A percentile compares a stretch with the other conserved stretches of the same genome.
These are phyloP conservation scores for Fusarium torreyae DNA, from an alignment of 2,329 filamentous ascomycete genomes.

Conservation along the genomic window DNA sequence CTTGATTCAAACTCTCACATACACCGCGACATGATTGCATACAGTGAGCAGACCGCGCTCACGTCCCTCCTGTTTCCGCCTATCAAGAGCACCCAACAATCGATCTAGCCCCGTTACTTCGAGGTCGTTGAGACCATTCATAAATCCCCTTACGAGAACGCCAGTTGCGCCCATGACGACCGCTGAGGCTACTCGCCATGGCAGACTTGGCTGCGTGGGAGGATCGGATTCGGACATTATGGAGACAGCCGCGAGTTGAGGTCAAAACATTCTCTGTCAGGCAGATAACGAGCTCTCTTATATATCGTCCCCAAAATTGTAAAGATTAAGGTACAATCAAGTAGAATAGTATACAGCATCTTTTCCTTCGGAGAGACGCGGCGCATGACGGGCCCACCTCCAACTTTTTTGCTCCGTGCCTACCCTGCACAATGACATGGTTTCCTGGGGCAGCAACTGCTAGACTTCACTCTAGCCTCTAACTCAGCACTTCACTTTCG, in stretches of 20 bases:
- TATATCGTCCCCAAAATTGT: slow-evolving; percentile 1
- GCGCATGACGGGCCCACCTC: slow-evolving; percentile 35
- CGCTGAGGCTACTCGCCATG: slow-evolving; percentile 82
- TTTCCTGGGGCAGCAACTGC: background rate
- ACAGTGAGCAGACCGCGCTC: slow-evolving; percentile 86
- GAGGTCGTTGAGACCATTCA: slow-evolving; percentile 80
- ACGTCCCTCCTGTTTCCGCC: slow-evolving; percentile 75
- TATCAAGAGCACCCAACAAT: slow-evolving; percentile 83
- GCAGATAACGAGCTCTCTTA: background rate
- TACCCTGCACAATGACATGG: slow-evolving; percentile 29
- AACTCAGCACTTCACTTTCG: background rate
- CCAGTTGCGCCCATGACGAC: slow-evolving; percentile 82
- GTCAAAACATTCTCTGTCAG: slow-evolving; percentile 1
- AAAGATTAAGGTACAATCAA: slow-evolving; percentile 1
- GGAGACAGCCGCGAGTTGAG: background rate
- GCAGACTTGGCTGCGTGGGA: slow-evolving; percentile 67
- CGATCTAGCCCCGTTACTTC: slow-evolving; percentile 82
- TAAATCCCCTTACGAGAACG: slow-evolving; percentile 79
- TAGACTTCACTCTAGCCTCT: background rate
- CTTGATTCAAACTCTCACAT: slow-evolving; percentile 31
- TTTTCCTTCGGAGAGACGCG: slow-evolving; percentile 32
- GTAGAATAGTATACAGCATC: slow-evolving; percentile 24
- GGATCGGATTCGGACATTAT: slow-evolving; percentile 46
- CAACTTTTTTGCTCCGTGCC: slow-evolving; percentile 19
- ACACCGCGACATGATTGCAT: slow-evolving; percentile 62